Percentiles rank a stretch among this genome's conserved stretches.
phyloP scores from a whole-genome alignment of 768 basidiomycete genomes.

The Botryobasidium botryosum region DNA sequence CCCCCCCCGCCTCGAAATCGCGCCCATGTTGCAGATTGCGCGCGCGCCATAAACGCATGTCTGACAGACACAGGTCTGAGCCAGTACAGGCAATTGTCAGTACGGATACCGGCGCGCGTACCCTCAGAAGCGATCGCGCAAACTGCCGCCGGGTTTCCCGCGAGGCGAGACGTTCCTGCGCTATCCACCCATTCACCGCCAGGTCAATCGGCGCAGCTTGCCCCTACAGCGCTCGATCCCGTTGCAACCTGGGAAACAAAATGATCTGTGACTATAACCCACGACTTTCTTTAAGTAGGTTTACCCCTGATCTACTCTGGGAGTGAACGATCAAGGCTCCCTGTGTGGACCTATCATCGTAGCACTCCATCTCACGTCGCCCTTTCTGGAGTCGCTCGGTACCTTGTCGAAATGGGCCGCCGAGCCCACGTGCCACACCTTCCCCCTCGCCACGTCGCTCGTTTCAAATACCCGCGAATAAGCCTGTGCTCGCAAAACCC shows the following conservation, averaged over 20 bases:
- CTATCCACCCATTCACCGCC: neutral
- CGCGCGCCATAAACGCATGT: constrained; percentile 70
- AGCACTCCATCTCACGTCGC: constrained; percentile 88
- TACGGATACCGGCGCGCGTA: constrained; percentile 71
- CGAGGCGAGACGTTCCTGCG: too few species aligned
- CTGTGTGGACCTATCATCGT: constrained; percentile 6
- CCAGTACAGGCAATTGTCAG: constrained; percentile 42
- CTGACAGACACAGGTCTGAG: constrained; percentile 45
- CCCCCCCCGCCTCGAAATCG: constrained; percentile 76
- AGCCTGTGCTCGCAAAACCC: constrained; percentile 85
- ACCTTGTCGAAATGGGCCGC: constrained; percentile 85
- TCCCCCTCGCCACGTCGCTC: constrained; percentile 78
- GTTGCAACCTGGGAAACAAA: constrained; percentile 83
- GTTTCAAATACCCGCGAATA: constrained; percentile 94
- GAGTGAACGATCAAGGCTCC: too few species aligned
- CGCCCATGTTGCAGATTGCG: constrained; percentile 77
- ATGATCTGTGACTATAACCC: constrained; percentile 74
- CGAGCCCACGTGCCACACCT: constrained; percentile 78
- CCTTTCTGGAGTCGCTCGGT: constrained; percentile 59
- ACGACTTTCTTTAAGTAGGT: constrained; percentile 53
- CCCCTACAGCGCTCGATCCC: constrained; percentile 23
- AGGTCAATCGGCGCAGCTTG: neutral
- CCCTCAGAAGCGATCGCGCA: too few species aligned
- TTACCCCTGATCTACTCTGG: constrained; percentile 7
- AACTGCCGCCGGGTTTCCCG: too few species aligned